Evolutionary conservation across 495 filamentous ascomycete genomes (phyloP), one percentile per base, ranked within the genome.

Genomic region (Astrothelium subdiscretum): DNA sequence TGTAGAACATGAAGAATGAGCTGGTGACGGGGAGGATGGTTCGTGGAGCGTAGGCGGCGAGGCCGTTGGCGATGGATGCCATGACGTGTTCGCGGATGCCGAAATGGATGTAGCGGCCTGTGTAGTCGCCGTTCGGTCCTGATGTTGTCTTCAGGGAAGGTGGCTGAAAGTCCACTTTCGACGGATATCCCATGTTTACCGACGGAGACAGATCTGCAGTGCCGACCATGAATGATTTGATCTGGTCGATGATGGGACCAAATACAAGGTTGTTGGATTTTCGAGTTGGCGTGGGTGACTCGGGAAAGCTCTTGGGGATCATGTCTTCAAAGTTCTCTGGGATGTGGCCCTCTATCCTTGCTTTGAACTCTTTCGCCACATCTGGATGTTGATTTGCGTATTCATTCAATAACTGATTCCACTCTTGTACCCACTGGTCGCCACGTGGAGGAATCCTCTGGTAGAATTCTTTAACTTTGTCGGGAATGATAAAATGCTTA

Each of bases 21-120:
- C 58, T 57, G 0, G 69, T 71, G 44, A 71, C 59, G 6, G 94
- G 94, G 67, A 98, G 86, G 72, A 95, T 80, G 68, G 88, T 92
- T 63, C 94, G 91, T 20, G 61, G 57, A 6, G 58, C n/a, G 74
- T 96, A 98, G 62, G 91, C 94, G 59, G 89, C 85, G 58, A 98
- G 81, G 77, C 94, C 94, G 80, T 98, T 98, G 83, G 97, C 88
- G 77, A 97, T 89, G 70, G 88, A 90, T 71, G 87, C 92, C 94
- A 98, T 77, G 52, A 68, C 74, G 54, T 77, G 73, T 60, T 77
- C 73, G 31, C 73, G 74, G 32, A 76, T 73, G 59, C 74, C 74
- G 57, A 71, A 76, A 40, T 72, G 69, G 43, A 98, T 83, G 72
- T 98, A 98, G 65, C 94, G 90, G 68, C 94, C 94, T 66, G 80